Percentiles rank a stretch among this genome's conserved stretches.
Conservation (phyloP, 371 early-diverging fungal genomes). For the Saksenaea vasiformis region DNA sequence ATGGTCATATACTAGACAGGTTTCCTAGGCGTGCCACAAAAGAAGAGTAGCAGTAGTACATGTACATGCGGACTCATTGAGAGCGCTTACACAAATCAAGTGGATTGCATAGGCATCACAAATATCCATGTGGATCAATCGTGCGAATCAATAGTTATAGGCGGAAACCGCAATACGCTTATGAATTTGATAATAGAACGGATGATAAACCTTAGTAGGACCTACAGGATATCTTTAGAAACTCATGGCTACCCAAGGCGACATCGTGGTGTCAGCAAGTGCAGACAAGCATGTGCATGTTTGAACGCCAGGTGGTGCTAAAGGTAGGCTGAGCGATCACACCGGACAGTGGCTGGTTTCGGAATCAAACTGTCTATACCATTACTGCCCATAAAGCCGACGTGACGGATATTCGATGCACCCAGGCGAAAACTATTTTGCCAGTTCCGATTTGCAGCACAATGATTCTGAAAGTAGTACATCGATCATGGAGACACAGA, state of each 20-base stretch:
- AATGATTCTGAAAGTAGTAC: constrained; percentile 72
- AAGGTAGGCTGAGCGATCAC: constrained; percentile 5
- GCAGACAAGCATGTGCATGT: constrained; percentile 84
- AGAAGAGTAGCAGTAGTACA: constrained; percentile 82
- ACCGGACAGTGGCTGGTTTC: not conserved
- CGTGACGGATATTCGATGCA: constrained; percentile 77
- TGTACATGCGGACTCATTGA: constrained; percentile 68
- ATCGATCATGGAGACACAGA: constrained; percentile 55
- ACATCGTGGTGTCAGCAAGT: constrained; percentile 71
- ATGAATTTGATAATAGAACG: constrained; percentile 66
- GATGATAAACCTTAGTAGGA: constrained; percentile 68
- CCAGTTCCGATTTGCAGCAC: constrained; percentile 72
- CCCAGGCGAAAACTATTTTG: constrained; percentile 79
- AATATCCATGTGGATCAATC: constrained; percentile 66
- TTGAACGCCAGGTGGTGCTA: constrained; percentile 57
- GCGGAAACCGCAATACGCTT: constrained; percentile 76
- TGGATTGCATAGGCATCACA: constrained; percentile 75
- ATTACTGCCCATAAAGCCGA: constrained; percentile 71
- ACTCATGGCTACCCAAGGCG: no score
- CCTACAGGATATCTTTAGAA: constrained; percentile 86
- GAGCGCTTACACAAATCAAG: constrained; percentile 54
- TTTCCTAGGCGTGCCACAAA: constrained; percentile 81
- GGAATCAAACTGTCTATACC: constrained; percentile 47
- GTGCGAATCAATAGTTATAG: constrained; percentile 73
- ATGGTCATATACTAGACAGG: constrained; percentile 12